Percentiles rank a stretch among this genome's conserved stretches.
Evolutionary conservation across 805 yeast species (phyloP).

Genomic region (Sugiyamaella valdiviana): DNA sequence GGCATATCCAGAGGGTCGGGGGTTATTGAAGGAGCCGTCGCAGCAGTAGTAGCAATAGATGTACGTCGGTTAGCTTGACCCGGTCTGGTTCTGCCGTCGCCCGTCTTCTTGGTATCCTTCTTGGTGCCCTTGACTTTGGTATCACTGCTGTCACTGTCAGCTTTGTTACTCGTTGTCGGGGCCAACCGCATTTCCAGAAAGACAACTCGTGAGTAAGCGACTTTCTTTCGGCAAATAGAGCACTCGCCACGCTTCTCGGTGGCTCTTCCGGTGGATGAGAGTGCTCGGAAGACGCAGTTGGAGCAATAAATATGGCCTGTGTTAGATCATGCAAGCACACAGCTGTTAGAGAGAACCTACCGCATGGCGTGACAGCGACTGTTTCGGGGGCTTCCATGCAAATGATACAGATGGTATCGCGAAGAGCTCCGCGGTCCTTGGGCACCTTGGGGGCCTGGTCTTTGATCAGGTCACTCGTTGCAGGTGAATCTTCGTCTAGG

Average conservation of each 20-base stretch:
- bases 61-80: no score
- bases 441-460: slow-evolving; percentile 10
- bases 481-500: slow-evolving; percentile 6
- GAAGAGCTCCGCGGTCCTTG: slow-evolving; percentile 11
- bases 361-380: slow-evolving; percentile 32
- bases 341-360: slow-evolving; percentile 13
- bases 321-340: neutral
- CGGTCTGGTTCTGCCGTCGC: neutral
- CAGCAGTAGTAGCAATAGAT: no score
- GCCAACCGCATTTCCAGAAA: slow-evolving; percentile 25
- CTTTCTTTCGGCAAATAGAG: slow-evolving; percentile 31
- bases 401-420: slow-evolving; percentile 28
- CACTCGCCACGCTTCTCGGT: slow-evolving; percentile 28
- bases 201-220: slow-evolving; percentile 24
- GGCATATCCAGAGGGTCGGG: no score
- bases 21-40: neutral
- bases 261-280: slow-evolving; percentile 24
- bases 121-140: neutral
- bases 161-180: neutral
- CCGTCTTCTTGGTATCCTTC: neutral
- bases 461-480: slow-evolving; percentile 13
- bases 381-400: slow-evolving; percentile 32
- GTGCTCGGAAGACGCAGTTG: slow-evolving; percentile 32
- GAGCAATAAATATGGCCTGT: slow-evolving; percentile 30
- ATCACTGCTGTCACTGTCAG: neutral